A percentile compares a stretch with the other conserved stretches of the same genome.
Evolutionary conservation across 768 basidiomycete genomes (phyloP).

Genomic region (Neoboletus subvelutipes): DNA sequence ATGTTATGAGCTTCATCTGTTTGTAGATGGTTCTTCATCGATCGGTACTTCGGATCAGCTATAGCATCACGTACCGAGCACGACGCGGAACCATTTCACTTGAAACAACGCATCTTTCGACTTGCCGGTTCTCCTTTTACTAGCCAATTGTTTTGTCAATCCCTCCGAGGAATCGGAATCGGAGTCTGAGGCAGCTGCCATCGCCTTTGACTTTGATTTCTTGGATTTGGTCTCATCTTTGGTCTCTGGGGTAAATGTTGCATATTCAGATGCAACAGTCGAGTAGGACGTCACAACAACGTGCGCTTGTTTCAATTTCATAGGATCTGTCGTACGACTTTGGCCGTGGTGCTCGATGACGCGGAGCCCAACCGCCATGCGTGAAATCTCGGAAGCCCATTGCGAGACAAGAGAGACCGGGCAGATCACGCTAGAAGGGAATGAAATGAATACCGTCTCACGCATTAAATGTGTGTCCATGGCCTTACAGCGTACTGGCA

Average conservation of each 20-base stretch:
- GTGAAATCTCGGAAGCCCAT: slow-evolving; percentile 85
- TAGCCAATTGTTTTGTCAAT: slow-evolving; percentile 40
- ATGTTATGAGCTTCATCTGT: slow-evolving; percentile 95
- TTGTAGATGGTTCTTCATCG: not conserved
- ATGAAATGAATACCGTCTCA: not conserved
- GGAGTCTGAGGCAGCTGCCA: slow-evolving; percentile 28
- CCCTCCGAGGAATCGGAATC: slow-evolving; percentile 39
- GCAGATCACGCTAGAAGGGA: slow-evolving; percentile 66
- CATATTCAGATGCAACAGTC: slow-evolving; percentile 78
- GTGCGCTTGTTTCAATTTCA: slow-evolving; percentile 50
- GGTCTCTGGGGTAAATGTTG: slow-evolving; percentile 44
- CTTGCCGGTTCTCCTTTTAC: slow-evolving; percentile 46
- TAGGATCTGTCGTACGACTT: slow-evolving; percentile 64
- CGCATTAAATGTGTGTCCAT: not conserved
- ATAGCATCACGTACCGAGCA: slow-evolving; percentile 59
- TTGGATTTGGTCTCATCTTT: slow-evolving; percentile 57
- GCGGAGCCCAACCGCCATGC: slow-evolving; percentile 61
- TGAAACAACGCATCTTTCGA: slow-evolving; percentile 67
- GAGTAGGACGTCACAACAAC: slow-evolving; percentile 89
- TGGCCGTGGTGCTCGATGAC: slow-evolving; percentile 87
- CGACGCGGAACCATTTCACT: slow-evolving; percentile 80
- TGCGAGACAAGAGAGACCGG: slow-evolving; percentile 87
- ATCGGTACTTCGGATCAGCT: not conserved
- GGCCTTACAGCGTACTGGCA: slow-evolving; percentile 64
- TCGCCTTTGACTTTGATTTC: slow-evolving; percentile 37